A percentile compares a stretch with the other conserved stretches of the same genome.
These are phyloP conservation scores for Corchorus capsularis DNA, from an alignment of 345 rosid species.

Conservation along the genomic window DNA sequence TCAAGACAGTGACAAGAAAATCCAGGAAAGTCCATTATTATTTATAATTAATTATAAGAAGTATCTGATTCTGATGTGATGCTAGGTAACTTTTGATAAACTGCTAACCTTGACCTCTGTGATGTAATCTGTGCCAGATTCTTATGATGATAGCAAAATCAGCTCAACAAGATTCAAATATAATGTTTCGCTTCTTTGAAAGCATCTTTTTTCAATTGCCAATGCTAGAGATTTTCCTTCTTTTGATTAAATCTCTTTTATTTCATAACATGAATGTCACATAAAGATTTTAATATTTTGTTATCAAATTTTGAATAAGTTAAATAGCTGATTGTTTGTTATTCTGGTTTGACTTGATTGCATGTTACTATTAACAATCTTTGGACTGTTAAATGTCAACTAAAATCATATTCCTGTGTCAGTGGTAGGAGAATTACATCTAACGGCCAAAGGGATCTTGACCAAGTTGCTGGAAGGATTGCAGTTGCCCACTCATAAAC, in stretches of 20 bases:
- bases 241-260: background rate
- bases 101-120: background rate
- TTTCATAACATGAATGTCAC: background rate
- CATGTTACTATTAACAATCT: background rate
- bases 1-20: too few species aligned
- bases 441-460: conserved; percentile 83
- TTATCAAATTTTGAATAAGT: background rate
- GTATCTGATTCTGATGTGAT: too few species aligned
- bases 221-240: too few species aligned
- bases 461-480: conserved; percentile 86
- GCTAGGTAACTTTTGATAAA: background rate
- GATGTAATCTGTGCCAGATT: background rate
- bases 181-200: background rate
- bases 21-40: too few species aligned
- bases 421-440: conserved; percentile 91
- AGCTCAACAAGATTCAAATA: background rate
- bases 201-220: too few species aligned
- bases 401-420: conserved; percentile 10
- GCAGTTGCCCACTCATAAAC: conserved; percentile 45
- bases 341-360: background rate
- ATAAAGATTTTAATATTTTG: background rate
- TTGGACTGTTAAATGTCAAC: background rate
- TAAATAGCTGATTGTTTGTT: background rate
- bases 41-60: too few species aligned
- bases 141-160: background rate